Evolutionary conservation across 768 basidiomycete species (phyloP).

Genomic region (Postia placenta): DNA sequence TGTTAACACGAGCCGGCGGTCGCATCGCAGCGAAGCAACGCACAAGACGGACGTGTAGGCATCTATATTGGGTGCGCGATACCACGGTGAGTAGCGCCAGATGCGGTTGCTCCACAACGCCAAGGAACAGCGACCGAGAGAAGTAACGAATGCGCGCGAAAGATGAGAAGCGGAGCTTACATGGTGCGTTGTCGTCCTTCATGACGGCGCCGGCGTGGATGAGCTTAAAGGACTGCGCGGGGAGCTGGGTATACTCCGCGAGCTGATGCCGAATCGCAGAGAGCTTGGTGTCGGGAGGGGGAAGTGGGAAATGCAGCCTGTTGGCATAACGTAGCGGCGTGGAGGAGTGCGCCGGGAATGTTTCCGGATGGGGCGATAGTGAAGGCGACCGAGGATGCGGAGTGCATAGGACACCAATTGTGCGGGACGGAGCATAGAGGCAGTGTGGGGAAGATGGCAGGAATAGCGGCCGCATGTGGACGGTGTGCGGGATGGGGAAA

Average conservation of each 20-base stretch:
- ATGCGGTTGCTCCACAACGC: constrained; percentile 4
- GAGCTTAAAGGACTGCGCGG: constrained; percentile 69
- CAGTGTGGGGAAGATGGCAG: neutral
- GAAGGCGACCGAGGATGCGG: neutral
- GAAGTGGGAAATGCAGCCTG: constrained; percentile 49
- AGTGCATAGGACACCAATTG: neutral
- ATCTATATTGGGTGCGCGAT: too few relatives aligned
- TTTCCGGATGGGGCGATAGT: neutral
- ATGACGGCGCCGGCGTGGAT: constrained; percentile 89
- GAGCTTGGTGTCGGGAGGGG: constrained; percentile 53
- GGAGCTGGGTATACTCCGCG: constrained; percentile 71
- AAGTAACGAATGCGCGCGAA: too few relatives aligned
- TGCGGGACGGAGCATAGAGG: neutral
- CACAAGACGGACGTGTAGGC: too few relatives aligned
- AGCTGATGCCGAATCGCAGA: constrained; percentile 52
- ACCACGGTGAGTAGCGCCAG: neutral
- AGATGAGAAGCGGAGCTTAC: constrained; percentile 32
- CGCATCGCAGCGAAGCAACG: neutral
- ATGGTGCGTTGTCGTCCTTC: constrained; percentile 68
- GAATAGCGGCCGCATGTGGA: neutral
- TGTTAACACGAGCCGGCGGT: neutral
- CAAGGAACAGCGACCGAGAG: constrained; percentile 6
- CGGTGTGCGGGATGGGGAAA: neutral
- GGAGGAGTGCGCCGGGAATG: neutral
- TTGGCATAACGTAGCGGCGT: neutral